phyloP scores from a whole-genome alignment of 1,284 basidiomycete species.

The Malassezia cuniculi region DNA sequence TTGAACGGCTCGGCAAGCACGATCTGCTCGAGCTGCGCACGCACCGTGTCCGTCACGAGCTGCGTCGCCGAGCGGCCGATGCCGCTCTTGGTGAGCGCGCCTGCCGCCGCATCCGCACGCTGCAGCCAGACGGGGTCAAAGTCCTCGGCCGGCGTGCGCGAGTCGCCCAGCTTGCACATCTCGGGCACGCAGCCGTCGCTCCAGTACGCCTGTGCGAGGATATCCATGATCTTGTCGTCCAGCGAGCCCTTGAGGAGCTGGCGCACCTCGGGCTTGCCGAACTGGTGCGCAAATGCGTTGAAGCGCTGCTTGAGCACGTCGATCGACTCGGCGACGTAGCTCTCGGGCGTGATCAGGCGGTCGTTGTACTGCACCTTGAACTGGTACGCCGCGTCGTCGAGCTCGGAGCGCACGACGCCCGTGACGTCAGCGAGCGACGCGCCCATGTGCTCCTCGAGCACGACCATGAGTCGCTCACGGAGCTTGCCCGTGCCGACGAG shows the following conservation, averaged over 20 bases:
- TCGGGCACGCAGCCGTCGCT: slow-evolving; percentile 69
- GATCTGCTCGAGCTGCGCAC: slow-evolving; percentile 75
- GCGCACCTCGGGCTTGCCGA: slow-evolving; percentile 78
- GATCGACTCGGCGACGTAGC: slow-evolving; percentile 92
- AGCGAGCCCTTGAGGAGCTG: slow-evolving; percentile 77
- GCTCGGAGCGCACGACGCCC: slow-evolving; percentile 87
- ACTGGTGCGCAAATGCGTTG: slow-evolving; percentile 69
- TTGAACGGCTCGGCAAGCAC: slow-evolving; percentile 73
- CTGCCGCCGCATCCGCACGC: slow-evolving; percentile 83
- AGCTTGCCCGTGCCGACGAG: slow-evolving; percentile 82
- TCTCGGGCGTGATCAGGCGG: slow-evolving; percentile 80
- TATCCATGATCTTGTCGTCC: slow-evolving; percentile 91
- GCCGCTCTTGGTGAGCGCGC: slow-evolving; percentile 84
- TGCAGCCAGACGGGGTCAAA: slow-evolving; percentile 87
- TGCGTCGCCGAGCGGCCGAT: slow-evolving; percentile 87
- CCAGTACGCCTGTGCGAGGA: slow-evolving; percentile 95
- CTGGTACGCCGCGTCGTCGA: slow-evolving; percentile 91
- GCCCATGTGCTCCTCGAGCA: slow-evolving; percentile 92
- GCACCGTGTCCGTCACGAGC: slow-evolving; percentile 85
- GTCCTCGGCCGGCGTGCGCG: slow-evolving; percentile 56
- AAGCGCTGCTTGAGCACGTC: slow-evolving; percentile 82
- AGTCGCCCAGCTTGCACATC: slow-evolving; percentile 59
- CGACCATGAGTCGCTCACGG: slow-evolving; percentile 79
- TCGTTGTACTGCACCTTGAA: slow-evolving; percentile 99
- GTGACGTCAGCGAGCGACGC: slow-evolving; percentile 86